phyloP scores from a whole-genome alignment of 805 yeast genomes.

The Metschnikowia lachancei region DNA sequence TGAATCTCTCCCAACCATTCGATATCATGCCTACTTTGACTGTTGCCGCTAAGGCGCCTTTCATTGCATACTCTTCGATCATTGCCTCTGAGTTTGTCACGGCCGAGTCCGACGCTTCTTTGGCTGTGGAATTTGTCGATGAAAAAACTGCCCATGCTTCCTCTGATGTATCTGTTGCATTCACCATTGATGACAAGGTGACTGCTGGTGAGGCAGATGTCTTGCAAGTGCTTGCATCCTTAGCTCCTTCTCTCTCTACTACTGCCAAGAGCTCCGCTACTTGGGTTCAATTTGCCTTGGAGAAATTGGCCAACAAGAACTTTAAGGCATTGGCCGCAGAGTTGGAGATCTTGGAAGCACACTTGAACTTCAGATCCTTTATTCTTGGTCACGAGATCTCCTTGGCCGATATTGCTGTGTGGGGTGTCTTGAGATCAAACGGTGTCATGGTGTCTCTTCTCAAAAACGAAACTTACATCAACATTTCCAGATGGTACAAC shows the following conservation, averaged over 20 bases:
- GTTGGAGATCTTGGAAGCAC: constrained; percentile 77
- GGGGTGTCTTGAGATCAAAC: constrained; percentile 94
- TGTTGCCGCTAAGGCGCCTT: constrained; percentile 83
- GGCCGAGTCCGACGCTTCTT: constrained; percentile 43
- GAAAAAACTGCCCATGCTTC: constrained; percentile 53
- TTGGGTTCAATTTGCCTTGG: constrained; percentile 70
- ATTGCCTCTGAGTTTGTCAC: constrained; percentile 78
- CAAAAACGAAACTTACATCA: constrained; percentile 78
- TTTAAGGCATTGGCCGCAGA: constrained; percentile 79
- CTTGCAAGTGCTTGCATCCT: constrained; percentile 49
- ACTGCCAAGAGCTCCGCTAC: constrained; percentile 28
- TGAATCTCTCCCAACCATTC: neutral
- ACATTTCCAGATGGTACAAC: constrained; percentile 91
- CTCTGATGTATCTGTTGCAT: constrained; percentile 45
- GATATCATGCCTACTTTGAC: constrained; percentile 47
- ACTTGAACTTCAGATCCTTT: constrained; percentile 81
- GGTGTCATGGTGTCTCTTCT: constrained; percentile 89
- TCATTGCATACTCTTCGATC: constrained; percentile 73
- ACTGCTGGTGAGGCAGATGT: constrained; percentile 43
- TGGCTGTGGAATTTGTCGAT: constrained; percentile 66
- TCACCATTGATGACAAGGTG: constrained; percentile 44
- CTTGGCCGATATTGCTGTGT: constrained; percentile 78
- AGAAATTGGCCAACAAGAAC: constrained; percentile 74
- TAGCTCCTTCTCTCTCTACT: constrained; percentile 46
- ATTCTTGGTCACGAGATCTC: constrained; percentile 65